Percentiles rank a stretch among this genome's conserved stretches.
phyloP scores from a whole-genome alignment of 768 basidiomycete genomes.

The Tulasnella sp. region DNA sequence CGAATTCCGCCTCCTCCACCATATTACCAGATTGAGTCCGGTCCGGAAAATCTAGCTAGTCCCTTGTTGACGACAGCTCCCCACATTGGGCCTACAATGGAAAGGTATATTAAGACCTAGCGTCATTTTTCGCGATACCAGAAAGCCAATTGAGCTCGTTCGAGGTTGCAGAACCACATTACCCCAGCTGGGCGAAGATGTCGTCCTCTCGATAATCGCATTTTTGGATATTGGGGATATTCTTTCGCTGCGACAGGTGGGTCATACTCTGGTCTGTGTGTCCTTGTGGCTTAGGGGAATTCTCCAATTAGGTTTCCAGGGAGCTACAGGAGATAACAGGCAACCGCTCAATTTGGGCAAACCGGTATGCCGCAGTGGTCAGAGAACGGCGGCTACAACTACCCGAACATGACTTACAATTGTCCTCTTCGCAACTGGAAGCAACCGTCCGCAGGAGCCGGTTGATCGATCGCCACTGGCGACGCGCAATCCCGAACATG shows the following conservation, averaged over 20 bases:
- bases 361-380: background rate
- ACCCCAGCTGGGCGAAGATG: background rate
- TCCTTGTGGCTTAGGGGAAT: background rate
- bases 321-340: background rate
- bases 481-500: background rate
- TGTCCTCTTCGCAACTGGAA: background rate
- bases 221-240: constrained; percentile 6
- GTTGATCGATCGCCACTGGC: background rate
- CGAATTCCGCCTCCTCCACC: background rate
- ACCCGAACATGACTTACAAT: background rate
- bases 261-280: background rate
- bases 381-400: background rate
- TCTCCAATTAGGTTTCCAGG: background rate
- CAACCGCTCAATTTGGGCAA: background rate
- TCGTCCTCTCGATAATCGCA: background rate
- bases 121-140: background rate
- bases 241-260: background rate
- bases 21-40: background rate
- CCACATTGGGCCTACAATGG: background rate
- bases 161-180: background rate
- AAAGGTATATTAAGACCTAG: background rate
- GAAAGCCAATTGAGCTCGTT: background rate
- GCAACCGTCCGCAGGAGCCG: background rate
- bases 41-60: constrained; percentile 1
- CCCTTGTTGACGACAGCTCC: background rate